A percentile compares a stretch with the other conserved stretches of the same genome.
Evolutionary conservation across 148 eudicot genomes (phyloP).

Genomic region (Fagopyrum homotropicum): DNA sequence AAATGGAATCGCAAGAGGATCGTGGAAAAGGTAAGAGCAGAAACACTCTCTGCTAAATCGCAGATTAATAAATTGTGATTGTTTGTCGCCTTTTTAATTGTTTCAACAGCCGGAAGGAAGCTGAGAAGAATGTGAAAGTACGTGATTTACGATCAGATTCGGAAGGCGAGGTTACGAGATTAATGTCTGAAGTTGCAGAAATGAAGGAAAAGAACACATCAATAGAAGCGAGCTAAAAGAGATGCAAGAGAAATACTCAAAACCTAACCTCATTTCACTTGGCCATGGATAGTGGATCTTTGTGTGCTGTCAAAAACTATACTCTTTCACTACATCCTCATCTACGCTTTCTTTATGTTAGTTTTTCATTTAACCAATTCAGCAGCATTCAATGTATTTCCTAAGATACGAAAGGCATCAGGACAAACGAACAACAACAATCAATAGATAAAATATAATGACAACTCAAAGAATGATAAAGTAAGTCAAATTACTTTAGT

Average conservation of each 20-base stretch:
- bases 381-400: too few relatives aligned
- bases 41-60: not conserved
- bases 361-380: too few relatives aligned
- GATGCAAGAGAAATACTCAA: constrained; percentile 91
- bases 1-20: constrained; percentile 27
- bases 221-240: constrained; percentile 65
- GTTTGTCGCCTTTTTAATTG: not conserved
- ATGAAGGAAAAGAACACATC: constrained; percentile 50
- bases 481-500: too few relatives aligned
- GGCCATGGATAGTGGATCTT: too few relatives aligned
- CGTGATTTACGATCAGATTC: constrained; percentile 8
- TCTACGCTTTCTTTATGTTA: too few relatives aligned
- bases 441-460: too few relatives aligned
- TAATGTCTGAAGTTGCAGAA: constrained; percentile 40
- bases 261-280: constrained; percentile 82
- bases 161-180: constrained; percentile 16
- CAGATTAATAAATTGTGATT: not conserved
- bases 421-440: too few relatives aligned
- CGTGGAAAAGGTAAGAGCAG: constrained; percentile 32
- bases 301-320: too few relatives aligned
- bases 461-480: too few relatives aligned
- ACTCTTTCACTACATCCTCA: too few relatives aligned
- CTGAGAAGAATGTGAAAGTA: constrained; percentile 23
- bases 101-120: constrained; percentile 29
- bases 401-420: too few relatives aligned